Conservation (phyloP, 495 filamentous ascomycete genomes). For the Neurospora sp. region DNA sequence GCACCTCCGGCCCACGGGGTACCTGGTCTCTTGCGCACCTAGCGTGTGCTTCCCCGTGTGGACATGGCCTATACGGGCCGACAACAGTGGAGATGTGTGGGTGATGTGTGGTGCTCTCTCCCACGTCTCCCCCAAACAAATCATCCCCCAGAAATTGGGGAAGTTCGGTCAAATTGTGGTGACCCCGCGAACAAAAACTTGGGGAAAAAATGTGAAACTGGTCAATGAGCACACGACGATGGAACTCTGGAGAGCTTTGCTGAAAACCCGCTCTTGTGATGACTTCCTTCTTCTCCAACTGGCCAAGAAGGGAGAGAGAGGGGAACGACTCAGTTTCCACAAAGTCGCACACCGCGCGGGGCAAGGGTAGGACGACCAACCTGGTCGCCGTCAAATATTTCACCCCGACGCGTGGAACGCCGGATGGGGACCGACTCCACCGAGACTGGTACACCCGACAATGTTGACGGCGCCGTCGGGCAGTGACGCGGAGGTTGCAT, state of each 20-base stretch:
- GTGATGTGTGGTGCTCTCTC: background rate
- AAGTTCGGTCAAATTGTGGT: background rate
- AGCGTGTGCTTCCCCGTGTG: background rate
- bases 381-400: background rate
- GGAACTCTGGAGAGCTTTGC: background rate
- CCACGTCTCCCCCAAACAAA: background rate
- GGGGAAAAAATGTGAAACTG: background rate
- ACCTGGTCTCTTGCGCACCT: background rate
- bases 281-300: background rate
- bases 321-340: background rate
- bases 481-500: background rate
- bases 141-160: background rate
- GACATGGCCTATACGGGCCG: background rate
- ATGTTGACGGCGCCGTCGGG: background rate
- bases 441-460: background rate
- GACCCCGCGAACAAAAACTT: background rate
- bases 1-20: background rate
- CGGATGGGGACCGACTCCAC: background rate
- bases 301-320: background rate
- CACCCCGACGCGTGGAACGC: background rate
- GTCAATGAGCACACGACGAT: background rate
- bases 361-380: background rate
- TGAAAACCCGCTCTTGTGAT: background rate
- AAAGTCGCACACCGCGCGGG: background rate
- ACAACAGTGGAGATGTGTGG: background rate